phyloP scores from a whole-genome alignment of 257 asterid species.

The Fraxinus pennsylvanica region DNA sequence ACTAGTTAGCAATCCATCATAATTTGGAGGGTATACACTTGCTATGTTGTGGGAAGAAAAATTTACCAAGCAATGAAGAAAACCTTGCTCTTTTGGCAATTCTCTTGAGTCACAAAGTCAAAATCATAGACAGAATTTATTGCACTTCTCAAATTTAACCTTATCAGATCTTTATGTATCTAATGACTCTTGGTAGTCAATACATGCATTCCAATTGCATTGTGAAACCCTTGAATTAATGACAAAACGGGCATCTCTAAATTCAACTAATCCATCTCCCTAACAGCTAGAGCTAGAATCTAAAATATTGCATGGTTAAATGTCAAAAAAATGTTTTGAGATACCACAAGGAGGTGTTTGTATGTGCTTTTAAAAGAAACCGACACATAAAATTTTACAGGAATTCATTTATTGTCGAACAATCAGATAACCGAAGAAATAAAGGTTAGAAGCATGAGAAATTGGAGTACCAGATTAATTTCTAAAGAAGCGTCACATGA shows the following conservation, averaged over 20 bases:
- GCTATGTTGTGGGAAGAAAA: background rate
- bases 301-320: background rate
- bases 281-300: background rate
- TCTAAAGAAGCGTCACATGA: background rate
- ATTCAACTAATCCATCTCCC: background rate
- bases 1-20: background rate
- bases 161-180: background rate
- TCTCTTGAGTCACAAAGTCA: slow-evolving; percentile 42
- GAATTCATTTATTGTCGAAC: background rate
- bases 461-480: background rate
- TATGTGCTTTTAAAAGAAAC: background rate
- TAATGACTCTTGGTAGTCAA: background rate
- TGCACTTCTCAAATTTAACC: background rate
- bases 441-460: background rate
- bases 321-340: background rate
- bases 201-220: background rate
- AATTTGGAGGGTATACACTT: background rate
- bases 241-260: background rate
- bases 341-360: background rate
- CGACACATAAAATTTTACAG: background rate
- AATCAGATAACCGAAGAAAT: background rate
- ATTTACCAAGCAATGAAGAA: slow-evolving; percentile 44
- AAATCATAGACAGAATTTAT: slow-evolving; percentile 29
- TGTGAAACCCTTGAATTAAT: background rate
- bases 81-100: slow-evolving; percentile 47